These are phyloP conservation scores for Macadamia tetraphylla DNA, from an alignment of 164 flowering plant genomes.

Conservation along the genomic window DNA sequence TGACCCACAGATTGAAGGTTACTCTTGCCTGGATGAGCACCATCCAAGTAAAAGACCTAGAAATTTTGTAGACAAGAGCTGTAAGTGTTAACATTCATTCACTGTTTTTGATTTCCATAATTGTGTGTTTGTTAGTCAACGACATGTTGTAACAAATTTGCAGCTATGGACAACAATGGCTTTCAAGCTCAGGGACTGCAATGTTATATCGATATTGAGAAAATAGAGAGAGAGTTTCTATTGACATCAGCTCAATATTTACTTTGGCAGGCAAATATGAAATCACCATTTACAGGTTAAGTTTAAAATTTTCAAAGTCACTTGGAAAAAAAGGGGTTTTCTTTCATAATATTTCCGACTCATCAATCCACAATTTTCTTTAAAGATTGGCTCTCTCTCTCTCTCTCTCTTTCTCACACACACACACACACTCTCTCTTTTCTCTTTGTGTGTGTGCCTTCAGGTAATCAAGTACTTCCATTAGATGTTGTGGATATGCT, in stretches of 20 bases:
- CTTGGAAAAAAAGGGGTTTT: no score
- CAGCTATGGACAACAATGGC: constrained; percentile 33
- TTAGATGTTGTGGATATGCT: constrained; percentile 60
- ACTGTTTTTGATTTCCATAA: neutral
- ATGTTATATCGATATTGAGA: constrained; percentile 44
- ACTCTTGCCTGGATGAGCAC: constrained; percentile 25
- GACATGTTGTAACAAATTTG: constrained; percentile 12
- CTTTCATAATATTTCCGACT: no score
- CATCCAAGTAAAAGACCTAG: constrained; percentile 71
- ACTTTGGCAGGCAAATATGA: constrained; percentile 58
- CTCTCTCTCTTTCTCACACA: neutral
- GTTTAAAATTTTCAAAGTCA: neutral
- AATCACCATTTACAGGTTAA: constrained; percentile 55
- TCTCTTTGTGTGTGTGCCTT: constrained; percentile 9
- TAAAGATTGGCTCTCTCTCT: no score
- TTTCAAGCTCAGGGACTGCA: constrained; percentile 29
- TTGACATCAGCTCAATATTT: constrained; percentile 72
- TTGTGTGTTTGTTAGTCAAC: neutral
- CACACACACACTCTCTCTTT: no score
- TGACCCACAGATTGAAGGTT: constrained; percentile 44
- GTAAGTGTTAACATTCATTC: constrained; percentile 25
- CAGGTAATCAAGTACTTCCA: constrained; percentile 44
- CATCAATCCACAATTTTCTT: no score
- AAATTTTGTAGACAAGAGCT: constrained; percentile 30
- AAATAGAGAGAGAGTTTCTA: constrained; percentile 75